Base-by-base conservation (phyloP, 805 yeast genomes). In the Saccharomycopsis babjevae region DNA sequence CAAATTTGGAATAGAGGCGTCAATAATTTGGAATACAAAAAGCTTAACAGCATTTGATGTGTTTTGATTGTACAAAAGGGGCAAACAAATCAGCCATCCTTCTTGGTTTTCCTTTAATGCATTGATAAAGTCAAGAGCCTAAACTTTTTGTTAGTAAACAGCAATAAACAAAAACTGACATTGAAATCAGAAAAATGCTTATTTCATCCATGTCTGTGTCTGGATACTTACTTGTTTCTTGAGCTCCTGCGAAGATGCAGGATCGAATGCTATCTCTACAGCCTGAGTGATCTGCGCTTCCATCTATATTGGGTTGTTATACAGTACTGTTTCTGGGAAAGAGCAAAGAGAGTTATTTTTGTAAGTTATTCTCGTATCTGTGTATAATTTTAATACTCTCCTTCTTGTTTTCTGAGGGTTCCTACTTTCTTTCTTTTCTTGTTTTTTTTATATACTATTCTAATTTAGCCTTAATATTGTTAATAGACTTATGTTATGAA, bases 261-360 rank as follows among this genome's bases (percentile, higher is more conserved):
- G 86, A 71, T 84, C 83, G 59, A 88, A 80, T 7, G 96, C 97
- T 64, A 90, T 83, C 64, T 83, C 85, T 56, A 92, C 94, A 50
- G 96, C 97, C 74, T 89, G 94, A 71, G 83, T 89, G 68, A 92
- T 86, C 76, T 91, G 96, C 65, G 61, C 56, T 50, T 63, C 64
- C 62, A 63, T 63, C 20, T 25, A 46, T 34, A 3, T 34, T 34
- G 38, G 38, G 38, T 7, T 34, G 10, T 34, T 34, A 13, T 34
- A 34, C 38, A 34, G 38, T 13, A 34, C 38, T 34, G 15, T 34
- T 34, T 34, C 15, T 34, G 38, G 15, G 10, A 34, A 34, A 13
- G 38, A 34, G 38, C 11, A 34, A 34, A 34, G 15, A 34, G 15
- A 7, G 15, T 25, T 22, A 40, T 46, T 10, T 15, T 39, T 39